Conservation (phyloP, 441 rosid genomes). For the Populus hybrid region DNA sequence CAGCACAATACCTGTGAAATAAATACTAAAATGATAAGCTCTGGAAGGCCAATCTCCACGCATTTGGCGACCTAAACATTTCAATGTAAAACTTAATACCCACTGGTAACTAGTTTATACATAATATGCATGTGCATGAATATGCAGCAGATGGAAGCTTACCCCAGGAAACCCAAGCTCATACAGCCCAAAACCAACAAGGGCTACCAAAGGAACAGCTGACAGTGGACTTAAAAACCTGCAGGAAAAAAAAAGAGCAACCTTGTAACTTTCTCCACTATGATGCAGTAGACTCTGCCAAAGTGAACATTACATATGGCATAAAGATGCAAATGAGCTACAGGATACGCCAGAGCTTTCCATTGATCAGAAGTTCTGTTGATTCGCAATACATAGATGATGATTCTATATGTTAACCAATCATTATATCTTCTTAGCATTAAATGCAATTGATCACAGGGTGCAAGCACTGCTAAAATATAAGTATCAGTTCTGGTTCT, state of each 20-base stretch:
- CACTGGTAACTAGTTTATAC: conserved; percentile 7
- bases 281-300: neutral
- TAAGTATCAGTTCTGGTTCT: conserved; percentile 9
- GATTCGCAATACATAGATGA: neutral
- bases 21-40: conserved; percentile 69
- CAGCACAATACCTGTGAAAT: conserved; percentile 65
- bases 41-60: conserved; percentile 94
- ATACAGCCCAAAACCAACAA: conserved; percentile 87
- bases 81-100: conserved; percentile 21
- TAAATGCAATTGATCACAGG: neutral
- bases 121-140: neutral
- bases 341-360: neutral
- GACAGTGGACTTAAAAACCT: conserved; percentile 94
- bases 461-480: neutral
- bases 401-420: neutral
- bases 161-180: conserved; percentile 96
- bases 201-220: conserved; percentile 77
- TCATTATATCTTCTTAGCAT: neutral
- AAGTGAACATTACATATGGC: conserved; percentile 3
- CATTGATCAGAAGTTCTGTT: conserved; percentile 5
- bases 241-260: conserved; percentile 17
- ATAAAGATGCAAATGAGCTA: conserved; percentile 4
- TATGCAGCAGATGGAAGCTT: conserved; percentile 28
- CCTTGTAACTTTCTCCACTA: neutral
- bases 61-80: conserved; percentile 79